Evolutionary conservation across 176 grass and related monocot genomes (phyloP).

Genomic region (Juncus inflexus): DNA sequence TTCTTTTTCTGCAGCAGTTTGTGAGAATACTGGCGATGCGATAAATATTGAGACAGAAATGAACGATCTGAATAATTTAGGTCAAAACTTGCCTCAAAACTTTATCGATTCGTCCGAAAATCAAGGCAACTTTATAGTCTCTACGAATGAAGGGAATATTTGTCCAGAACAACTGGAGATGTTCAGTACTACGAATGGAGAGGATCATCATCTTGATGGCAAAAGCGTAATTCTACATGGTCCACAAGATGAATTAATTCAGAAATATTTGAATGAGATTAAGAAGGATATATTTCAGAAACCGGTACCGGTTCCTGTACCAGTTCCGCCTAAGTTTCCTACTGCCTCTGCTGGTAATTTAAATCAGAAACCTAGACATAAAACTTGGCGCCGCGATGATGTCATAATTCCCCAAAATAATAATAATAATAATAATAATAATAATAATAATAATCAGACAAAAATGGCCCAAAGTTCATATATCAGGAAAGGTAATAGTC

Average conservation of each 20-base stretch:
- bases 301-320: conserved; percentile 35
- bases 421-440: too few relatives aligned
- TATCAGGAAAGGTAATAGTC: conserved; percentile 84
- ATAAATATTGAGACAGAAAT: not conserved
- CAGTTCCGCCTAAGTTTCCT: conserved; percentile 38
- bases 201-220: conserved; percentile 27
- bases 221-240: conserved; percentile 32
- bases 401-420: conserved; percentile 28
- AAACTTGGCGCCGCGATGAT: conserved; percentile 77
- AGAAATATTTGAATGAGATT: conserved; percentile 31
- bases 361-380: conserved; percentile 59
- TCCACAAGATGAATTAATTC: conserved; percentile 24
- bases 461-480: conserved; percentile 69
- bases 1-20: not conserved
- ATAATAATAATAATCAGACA: conserved; percentile 32
- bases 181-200: conserved; percentile 34
- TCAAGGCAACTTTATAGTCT: too few relatives aligned
- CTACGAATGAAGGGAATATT: conserved; percentile 18
- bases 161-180: conserved; percentile 27
- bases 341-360: conserved; percentile 17
- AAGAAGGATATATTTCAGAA: conserved; percentile 27
- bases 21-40: not conserved
- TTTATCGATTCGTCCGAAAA: not conserved
- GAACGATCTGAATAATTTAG: conserved; percentile 19
- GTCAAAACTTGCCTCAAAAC: conserved; percentile 14